A percentile compares a stretch with the other conserved stretches of the same genome.
These are phyloP conservation scores for Trichoderma afroharzianum DNA, from an alignment of 2,329 filamentous ascomycete species.

Conservation along the genomic window DNA sequence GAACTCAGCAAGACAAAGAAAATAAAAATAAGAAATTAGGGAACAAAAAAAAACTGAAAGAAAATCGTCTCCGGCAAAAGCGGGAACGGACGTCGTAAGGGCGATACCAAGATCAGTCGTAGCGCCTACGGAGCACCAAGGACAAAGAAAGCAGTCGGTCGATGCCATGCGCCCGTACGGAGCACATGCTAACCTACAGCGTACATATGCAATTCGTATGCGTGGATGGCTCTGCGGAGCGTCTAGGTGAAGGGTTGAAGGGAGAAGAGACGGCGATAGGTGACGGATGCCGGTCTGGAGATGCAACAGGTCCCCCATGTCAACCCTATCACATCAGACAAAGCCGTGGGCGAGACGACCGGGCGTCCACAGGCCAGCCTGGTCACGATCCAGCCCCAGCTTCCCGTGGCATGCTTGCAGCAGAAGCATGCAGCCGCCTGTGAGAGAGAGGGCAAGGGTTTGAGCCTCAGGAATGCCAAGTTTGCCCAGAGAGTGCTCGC, in stretches of 20 bases:
- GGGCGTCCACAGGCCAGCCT: slow-evolving; percentile 3
- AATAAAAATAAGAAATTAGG: background rate
- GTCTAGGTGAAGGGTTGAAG: background rate
- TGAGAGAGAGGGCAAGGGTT: slow-evolving; percentile 5
- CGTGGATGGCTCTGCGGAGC: background rate
- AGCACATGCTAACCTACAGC: background rate
- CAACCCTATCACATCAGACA: slow-evolving; percentile 2
- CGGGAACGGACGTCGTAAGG: background rate
- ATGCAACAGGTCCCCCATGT: background rate
- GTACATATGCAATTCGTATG: slow-evolving; percentile 8
- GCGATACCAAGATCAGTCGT: background rate
- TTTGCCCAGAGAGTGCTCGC: slow-evolving; percentile 4
- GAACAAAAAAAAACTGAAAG: background rate
- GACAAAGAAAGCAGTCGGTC: slow-evolving; percentile 1
- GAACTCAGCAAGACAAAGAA: background rate
- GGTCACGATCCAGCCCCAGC: slow-evolving; percentile 12
- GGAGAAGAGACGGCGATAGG: background rate
- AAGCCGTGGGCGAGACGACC: background rate
- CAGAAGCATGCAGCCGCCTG: slow-evolving; percentile 16
- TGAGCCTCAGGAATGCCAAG: slow-evolving; percentile 5
- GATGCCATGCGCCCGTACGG: slow-evolving; percentile 2
- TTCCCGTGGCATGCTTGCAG: slow-evolving; percentile 17
- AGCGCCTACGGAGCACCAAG: background rate
- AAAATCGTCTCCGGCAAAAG: slow-evolving; percentile 10
- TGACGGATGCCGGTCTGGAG: background rate